Percentiles rank a stretch among this genome's conserved stretches.
These are phyloP conservation scores for Fagopyrum esculentum DNA, from an alignment of 148 eudicot species.

Conservation along the genomic window DNA sequence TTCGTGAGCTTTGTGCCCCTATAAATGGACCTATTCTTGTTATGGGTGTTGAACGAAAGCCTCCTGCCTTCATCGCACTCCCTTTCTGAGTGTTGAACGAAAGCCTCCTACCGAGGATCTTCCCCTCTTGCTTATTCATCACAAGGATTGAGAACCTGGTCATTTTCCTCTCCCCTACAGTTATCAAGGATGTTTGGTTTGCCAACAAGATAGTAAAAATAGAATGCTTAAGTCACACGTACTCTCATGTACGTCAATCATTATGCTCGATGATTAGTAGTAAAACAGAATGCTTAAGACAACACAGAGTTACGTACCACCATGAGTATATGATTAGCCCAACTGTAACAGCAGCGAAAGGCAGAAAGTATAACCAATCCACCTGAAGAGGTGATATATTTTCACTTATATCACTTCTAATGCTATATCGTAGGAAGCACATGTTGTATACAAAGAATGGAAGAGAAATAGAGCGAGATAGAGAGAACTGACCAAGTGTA, in stretches of 20 bases:
- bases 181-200: too few species aligned
- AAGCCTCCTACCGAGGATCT: not conserved
- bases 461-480: too few species aligned
- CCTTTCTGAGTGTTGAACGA: not conserved
- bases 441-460: too few species aligned
- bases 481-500: too few species aligned
- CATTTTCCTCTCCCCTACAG: not conserved
- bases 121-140: constrained; percentile 1
- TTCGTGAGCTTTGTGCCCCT: too few species aligned
- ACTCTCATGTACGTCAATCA: not conserved
- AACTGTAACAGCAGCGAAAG: constrained; percentile 62
- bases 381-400: constrained; percentile 34
- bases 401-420: too few species aligned
- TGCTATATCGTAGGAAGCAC: too few species aligned
- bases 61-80: not conserved
- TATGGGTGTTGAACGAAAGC: too few species aligned
- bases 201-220: too few species aligned
- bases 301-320: constrained; percentile 44
- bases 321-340: constrained; percentile 73
- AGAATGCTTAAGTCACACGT: too few species aligned
- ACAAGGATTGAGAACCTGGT: not conserved
- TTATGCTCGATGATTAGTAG: not conserved
- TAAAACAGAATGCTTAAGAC: not conserved
- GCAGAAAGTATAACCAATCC: constrained; percentile 84
- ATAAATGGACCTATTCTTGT: too few species aligned